phyloP scores from a whole-genome alignment of 2,329 filamentous ascomycete genomes.

The Fusarium multiceps region DNA sequence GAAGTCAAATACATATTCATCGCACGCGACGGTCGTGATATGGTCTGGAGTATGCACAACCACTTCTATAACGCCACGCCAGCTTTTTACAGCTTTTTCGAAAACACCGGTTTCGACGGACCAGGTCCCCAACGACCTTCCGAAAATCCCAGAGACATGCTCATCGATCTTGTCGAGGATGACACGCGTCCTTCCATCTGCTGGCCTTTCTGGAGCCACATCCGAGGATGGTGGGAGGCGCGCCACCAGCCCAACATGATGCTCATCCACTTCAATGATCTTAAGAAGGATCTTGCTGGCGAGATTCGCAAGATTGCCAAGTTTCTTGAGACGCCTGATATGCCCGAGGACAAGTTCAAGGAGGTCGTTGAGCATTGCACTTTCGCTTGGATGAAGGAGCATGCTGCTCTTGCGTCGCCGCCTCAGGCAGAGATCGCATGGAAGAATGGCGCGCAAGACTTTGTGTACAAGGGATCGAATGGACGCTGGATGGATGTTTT shows the following conservation, averaged over 20 bases:
- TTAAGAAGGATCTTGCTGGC: slow-evolving; percentile 4
- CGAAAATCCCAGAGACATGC: not conserved
- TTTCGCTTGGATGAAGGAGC: slow-evolving; percentile 22
- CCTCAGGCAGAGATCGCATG: slow-evolving; percentile 10
- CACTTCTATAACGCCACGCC: slow-evolving; percentile 11
- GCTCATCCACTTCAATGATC: slow-evolving; percentile 15
- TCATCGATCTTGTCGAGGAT: not conserved
- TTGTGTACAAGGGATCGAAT: slow-evolving; percentile 12
- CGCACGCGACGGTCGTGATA: slow-evolving; percentile 8
- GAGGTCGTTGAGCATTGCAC: slow-evolving; percentile 8
- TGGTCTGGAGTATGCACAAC: slow-evolving; percentile 16
- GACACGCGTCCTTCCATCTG: not conserved
- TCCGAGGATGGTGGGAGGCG: slow-evolving; percentile 15
- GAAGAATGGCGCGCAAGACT: slow-evolving; percentile 6
- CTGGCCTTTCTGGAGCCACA: slow-evolving; percentile 25
- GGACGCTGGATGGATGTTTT: not conserved
- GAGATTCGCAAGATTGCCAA: not conserved
- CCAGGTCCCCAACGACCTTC: not conserved
- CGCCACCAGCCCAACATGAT: not conserved
- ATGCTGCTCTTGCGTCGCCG: not conserved
- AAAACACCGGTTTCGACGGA: not conserved
- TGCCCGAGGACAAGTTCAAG: slow-evolving; percentile 11
- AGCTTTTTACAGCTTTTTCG: slow-evolving; percentile 5
- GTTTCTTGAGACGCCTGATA: not conserved
- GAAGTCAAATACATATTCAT: slow-evolving; percentile 24